phyloP scores from a whole-genome alignment of 1,284 basidiomycete species.

The Volvariella volvacea region DNA sequence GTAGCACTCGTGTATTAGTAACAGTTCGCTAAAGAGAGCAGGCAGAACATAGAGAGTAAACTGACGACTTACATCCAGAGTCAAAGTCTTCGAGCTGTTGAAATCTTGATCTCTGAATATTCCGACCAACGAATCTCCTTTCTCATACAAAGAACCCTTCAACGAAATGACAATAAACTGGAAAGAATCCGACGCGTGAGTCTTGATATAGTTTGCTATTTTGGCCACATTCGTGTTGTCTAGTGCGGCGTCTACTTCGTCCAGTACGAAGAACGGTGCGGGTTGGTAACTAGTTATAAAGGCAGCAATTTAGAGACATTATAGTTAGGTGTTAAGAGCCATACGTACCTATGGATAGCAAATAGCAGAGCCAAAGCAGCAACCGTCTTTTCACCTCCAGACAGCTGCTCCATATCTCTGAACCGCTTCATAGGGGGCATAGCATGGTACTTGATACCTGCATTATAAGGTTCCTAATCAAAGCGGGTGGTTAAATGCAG shows the following conservation, averaged over 20 bases:
- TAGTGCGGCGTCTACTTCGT: slow-evolving; percentile 96
- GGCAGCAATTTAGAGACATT: slow-evolving; percentile 7
- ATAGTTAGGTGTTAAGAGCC: background rate
- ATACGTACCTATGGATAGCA: slow-evolving; percentile 82
- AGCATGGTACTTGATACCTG: slow-evolving; percentile 96
- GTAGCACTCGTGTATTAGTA: too few relatives aligned
- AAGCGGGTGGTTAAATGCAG: too few relatives aligned
- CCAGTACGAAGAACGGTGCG: slow-evolving; percentile 97
- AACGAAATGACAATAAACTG: slow-evolving; percentile 98
- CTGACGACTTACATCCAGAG: slow-evolving; percentile 71
- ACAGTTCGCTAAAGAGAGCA: slow-evolving; percentile 1
- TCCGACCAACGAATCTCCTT: slow-evolving; percentile 86
- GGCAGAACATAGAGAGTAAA: slow-evolving; percentile 3
- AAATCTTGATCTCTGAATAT: slow-evolving; percentile 92
- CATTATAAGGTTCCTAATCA: slow-evolving; percentile 87
- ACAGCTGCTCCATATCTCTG: slow-evolving; percentile 97
- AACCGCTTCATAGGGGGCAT: slow-evolving; percentile 99
- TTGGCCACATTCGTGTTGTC: slow-evolving; percentile 95
- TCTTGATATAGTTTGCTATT: slow-evolving; percentile 85
- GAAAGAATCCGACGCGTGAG: slow-evolving; percentile 74
- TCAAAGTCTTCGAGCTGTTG: slow-evolving; percentile 85
- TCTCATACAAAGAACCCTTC: slow-evolving; percentile 88
- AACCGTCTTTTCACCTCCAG: slow-evolving; percentile 98
- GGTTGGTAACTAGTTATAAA: slow-evolving; percentile 75
- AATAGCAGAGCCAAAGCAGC: slow-evolving; percentile 94